Evolutionary conservation across 169 alveolate genomes (phyloP).

Genomic region (Toxoplasma gondii): DNA sequence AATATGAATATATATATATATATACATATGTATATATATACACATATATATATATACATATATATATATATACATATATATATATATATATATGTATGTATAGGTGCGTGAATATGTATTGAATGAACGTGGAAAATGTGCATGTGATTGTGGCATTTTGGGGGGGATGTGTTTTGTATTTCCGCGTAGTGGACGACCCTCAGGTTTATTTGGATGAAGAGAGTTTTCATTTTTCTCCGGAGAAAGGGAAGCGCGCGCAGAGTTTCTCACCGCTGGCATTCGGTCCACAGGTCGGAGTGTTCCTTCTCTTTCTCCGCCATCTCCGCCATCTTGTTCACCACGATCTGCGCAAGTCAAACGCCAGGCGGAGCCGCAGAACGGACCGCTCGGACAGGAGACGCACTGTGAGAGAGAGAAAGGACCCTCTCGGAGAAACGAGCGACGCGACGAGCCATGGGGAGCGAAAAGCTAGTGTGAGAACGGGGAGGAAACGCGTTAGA

Average conservation of each 20-base stretch:
- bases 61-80: neutral
- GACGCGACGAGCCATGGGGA: neutral
- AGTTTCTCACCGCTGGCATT: slow-evolving; percentile 88
- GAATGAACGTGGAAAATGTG: too few species aligned
- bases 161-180: too few species aligned
- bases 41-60: neutral
- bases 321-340: slow-evolving; percentile 83
- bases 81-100: neutral
- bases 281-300: slow-evolving; percentile 95
- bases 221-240: too few species aligned
- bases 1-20: too few species aligned
- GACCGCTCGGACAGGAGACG: too few species aligned
- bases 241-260: too few species aligned
- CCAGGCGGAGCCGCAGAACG: neutral
- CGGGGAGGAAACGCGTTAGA: neutral
- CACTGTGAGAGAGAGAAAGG: neutral
- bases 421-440: neutral
- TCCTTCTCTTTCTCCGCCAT: slow-evolving; percentile 89
- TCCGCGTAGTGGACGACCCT: too few species aligned
- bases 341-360: slow-evolving; percentile 40
- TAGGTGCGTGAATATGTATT: too few species aligned
- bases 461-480: too few species aligned
- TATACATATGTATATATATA: neutral
- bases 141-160: too few species aligned
- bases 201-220: too few species aligned